Base-by-base conservation (phyloP, 768 basidiomycete species). In the Leccinum subgranulosum region DNA sequence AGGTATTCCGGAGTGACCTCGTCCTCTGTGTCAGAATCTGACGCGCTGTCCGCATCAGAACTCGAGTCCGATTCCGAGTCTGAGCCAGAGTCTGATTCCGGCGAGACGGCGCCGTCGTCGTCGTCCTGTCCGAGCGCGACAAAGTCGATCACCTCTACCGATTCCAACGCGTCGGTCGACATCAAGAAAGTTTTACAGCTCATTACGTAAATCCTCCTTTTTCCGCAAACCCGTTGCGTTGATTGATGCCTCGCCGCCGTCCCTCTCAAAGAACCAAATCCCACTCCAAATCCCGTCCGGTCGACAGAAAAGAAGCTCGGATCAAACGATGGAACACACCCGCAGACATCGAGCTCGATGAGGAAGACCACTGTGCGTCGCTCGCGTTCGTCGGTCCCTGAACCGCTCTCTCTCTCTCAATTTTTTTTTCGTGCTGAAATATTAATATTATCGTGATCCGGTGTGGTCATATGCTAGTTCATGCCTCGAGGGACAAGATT, bases 331-430 rank as follows among this genome's bases (percentile, higher is more conserved):
- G 90, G 90, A 79, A 89, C 59, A 84, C 77, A 33, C 61, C 73
- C 23, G 77, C 78, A 6, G 91, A 92, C 65, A 82, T 92, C 53
- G 87, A 86, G 10, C 67, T 88, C 60, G 89, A 92, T 63, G 87
- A 85, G 63, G 88, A 90, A 67, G 90, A 92, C 68, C 79, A 86
- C 66, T 92, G 90, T 91, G 65, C 60, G 86, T 77, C 15, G 1
- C 21, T 25, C 31, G n/a, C 11, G 23, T 25, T 49, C 17, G 10
- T 51, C 51, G 17, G 17, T 47, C 21, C 21, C 23, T 17, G 9
- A 31, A 43, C 28, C 7, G n/a, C 29, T n/a, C 39, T 51, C 49
- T 55, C 45, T 27, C 57, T 31, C 2, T 43, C 19, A 19, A 5
- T 10, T 43, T 15, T 2, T 36, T 61, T 53, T 3, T 23, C 4